Evolutionary conservation across 805 yeast species (phyloP).

Genomic region (Pichia thaimueangensis): DNA sequence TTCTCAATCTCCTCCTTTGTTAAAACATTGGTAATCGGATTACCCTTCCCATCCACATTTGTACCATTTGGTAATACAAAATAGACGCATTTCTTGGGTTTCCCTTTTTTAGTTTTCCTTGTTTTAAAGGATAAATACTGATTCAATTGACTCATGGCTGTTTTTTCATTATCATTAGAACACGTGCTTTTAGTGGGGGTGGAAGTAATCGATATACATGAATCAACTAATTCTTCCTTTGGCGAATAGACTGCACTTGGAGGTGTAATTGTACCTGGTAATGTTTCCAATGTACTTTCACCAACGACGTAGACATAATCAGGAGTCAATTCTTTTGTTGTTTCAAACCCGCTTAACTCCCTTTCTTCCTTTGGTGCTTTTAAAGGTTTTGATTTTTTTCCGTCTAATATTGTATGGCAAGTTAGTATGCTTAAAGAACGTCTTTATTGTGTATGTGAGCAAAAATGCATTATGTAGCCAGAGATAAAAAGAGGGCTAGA

Average conservation of each 20-base stretch:
- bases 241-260: constrained; percentile 11
- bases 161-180: background rate
- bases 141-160: background rate
- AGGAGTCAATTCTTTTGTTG: background rate
- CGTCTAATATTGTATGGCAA: too few species aligned
- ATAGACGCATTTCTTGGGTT: background rate
- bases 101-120: too few species aligned
- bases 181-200: constrained; percentile 8
- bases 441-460: too few species aligned
- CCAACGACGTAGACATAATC: constrained; percentile 1
- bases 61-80: background rate
- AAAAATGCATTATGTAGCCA: too few species aligned
- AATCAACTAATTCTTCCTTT: constrained; percentile 1
- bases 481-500: too few species aligned
- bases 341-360: too few species aligned
- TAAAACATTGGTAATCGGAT: background rate
- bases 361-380: too few species aligned
- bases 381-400: too few species aligned
- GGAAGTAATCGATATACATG: constrained; percentile 10
- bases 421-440: too few species aligned
- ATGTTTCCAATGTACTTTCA: constrained; percentile 9
- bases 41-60: background rate
- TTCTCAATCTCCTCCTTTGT: background rate
- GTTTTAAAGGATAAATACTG: background rate
- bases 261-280: constrained; percentile 15